Conservation (phyloP, 2,329 filamentous ascomycete genomes). For the Mycosphaerella sp. region DNA sequence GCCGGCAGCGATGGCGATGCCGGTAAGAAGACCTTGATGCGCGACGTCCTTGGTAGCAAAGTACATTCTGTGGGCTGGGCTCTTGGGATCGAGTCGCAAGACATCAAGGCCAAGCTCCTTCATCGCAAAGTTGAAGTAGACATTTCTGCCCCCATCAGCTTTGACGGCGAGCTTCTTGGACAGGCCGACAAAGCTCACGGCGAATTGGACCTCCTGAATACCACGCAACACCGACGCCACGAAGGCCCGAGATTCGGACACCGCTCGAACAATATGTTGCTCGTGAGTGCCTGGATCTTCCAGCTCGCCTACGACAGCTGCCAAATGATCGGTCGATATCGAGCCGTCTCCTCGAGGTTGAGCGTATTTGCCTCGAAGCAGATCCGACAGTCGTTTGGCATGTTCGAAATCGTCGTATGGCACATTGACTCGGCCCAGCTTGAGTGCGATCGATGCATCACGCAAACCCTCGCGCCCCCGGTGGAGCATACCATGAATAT, state of each 20-base stretch:
- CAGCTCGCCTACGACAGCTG: constrained; percentile 67
- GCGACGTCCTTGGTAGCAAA: constrained; percentile 89
- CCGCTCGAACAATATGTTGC: constrained; percentile 68
- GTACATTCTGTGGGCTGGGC: constrained; percentile 96
- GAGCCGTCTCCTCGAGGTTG: constrained; percentile 29
- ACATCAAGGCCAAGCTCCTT: constrained; percentile 95
- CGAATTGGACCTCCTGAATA: constrained; percentile 94
- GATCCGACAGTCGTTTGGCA: constrained; percentile 53
- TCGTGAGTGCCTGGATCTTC: constrained; percentile 60
- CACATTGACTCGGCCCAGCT: constrained; percentile 82
- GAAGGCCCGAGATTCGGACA: constrained; percentile 90
- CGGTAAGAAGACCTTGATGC: constrained; percentile 87
- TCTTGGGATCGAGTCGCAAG: constrained; percentile 83
- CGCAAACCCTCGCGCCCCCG: constrained; percentile 77
- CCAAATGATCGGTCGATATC: constrained; percentile 51
- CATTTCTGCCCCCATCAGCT: constrained; percentile 59
- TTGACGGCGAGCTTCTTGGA: constrained; percentile 70
- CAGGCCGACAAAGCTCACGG: constrained; percentile 81
- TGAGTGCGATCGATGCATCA: constrained; percentile 83
- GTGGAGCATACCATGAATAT: constrained; percentile 85
- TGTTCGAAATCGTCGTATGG: constrained; percentile 78
- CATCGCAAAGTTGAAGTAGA: constrained; percentile 82
- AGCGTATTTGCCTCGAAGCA: constrained; percentile 38
- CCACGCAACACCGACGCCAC: constrained; percentile 82
- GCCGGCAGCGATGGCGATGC: constrained; percentile 84